Percentiles rank a stretch among this genome's conserved stretches.
These are phyloP conservation scores for Sungouiozyma ichnusensis DNA, from an alignment of 805 yeast genomes.

Conservation along the genomic window DNA sequence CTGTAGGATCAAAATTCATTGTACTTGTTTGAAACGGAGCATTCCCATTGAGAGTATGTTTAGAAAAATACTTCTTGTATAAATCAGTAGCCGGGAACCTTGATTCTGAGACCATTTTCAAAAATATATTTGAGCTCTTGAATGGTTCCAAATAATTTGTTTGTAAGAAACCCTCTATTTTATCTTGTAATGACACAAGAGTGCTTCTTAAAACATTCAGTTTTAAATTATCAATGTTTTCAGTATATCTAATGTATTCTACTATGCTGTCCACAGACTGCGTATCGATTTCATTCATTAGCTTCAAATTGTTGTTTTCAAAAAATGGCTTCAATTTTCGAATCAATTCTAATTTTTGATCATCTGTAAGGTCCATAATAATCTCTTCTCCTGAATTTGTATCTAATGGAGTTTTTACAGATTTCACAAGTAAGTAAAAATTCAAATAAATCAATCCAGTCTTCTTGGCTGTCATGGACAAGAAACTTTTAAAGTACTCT, in stretches of 20 bases:
- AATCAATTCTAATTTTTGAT: slow-evolving; percentile 16
- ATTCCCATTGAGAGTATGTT: slow-evolving; percentile 2
- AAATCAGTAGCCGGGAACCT: slow-evolving; percentile 25
- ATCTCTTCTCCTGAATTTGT: slow-evolving; percentile 27
- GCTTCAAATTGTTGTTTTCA: slow-evolving; percentile 8
- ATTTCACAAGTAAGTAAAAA: slow-evolving; percentile 59
- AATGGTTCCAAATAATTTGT: slow-evolving; percentile 51
- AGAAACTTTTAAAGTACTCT: slow-evolving; percentile 10
- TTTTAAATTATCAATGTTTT: slow-evolving; percentile 2
- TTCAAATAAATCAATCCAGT: slow-evolving; percentile 33
- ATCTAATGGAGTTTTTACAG: slow-evolving; percentile 61
- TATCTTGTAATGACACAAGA: slow-evolving; percentile 48
- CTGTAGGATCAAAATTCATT: slow-evolving; percentile 1
- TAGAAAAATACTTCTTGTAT: slow-evolving; percentile 11
- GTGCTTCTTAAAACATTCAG: slow-evolving; percentile 33
- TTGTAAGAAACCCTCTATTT: slow-evolving; percentile 39
- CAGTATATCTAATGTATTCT: slow-evolving; percentile 4
- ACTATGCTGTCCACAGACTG: not conserved
- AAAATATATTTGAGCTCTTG: slow-evolving; percentile 45
- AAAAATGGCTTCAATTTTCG: slow-evolving; percentile 12
- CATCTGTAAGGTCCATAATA: slow-evolving; percentile 13
- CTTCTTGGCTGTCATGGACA: slow-evolving; percentile 3
- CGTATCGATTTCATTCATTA: not conserved
- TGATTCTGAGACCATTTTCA: slow-evolving; percentile 41
- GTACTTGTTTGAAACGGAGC: not conserved